phyloP scores from a whole-genome alignment of 352 stramenopile species.

The Phytophthora macrochlamydospora region DNA sequence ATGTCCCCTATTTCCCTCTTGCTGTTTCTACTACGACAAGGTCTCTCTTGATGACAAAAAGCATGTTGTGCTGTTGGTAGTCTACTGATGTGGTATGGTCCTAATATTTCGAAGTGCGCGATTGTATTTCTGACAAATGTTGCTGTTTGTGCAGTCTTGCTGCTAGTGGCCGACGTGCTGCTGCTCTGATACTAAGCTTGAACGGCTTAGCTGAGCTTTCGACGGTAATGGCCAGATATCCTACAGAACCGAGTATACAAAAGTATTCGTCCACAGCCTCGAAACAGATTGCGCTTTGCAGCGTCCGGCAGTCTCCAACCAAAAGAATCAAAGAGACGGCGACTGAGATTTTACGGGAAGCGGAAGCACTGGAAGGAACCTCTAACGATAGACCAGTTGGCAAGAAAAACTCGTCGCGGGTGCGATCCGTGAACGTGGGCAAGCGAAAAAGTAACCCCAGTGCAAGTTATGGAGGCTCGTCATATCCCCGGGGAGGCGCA shows the following conservation, averaged over 20 bases:
- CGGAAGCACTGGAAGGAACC: conserved; percentile 39
- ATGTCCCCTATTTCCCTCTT: conserved; percentile 70
- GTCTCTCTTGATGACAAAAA: conserved; percentile 82
- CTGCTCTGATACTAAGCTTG: conserved; percentile 53
- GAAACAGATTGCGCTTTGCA: conserved; percentile 60
- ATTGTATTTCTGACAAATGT: neutral
- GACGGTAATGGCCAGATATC: conserved; percentile 75
- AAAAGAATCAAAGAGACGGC: conserved; percentile 48
- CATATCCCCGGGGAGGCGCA: conserved; percentile 14
- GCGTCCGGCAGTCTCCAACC: conserved; percentile 41
- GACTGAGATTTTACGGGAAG: conserved; percentile 49
- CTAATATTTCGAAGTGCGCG: neutral
- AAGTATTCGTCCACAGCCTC: conserved; percentile 67
- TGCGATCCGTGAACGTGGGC: conserved; percentile 14
- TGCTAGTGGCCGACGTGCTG: conserved; percentile 56
- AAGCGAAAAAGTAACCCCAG: conserved; percentile 38
- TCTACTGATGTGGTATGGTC: conserved; percentile 70
- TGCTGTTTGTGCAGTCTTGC: conserved; percentile 43
- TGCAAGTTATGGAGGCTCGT: conserved; percentile 10
- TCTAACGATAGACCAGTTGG: conserved; percentile 24
- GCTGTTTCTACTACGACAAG: conserved; percentile 75
- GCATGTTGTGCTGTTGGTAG: conserved; percentile 74
- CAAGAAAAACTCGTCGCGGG: conserved; percentile 11
- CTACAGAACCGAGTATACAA: conserved; percentile 68
- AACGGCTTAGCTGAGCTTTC: conserved; percentile 76